Evolutionary conservation across 1,139 yeast species (phyloP), one percentile per base, ranked within the genome.

Genomic region (Nakaseomyces bracarensis): DNA sequence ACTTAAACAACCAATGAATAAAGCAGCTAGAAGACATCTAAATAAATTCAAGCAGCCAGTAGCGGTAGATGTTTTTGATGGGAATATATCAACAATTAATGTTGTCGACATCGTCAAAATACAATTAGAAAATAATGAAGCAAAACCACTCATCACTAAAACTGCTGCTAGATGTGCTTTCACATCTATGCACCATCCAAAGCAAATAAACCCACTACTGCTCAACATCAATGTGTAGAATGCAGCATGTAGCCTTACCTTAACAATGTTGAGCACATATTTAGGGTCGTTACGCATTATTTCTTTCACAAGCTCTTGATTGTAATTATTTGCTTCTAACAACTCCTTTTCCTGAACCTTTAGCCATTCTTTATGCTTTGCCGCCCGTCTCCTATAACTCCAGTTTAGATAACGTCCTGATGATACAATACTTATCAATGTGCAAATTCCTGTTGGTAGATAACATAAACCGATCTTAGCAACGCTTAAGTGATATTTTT

Each of bases 151-250:
- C 40, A 73, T 67, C 1, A 82, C 65, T 8, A 83, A 57, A 1
- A 84, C 74, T 0, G 75, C 75, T 0, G 79, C 74, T 28, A 79
- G 61, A 35, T 69, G 69, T 0, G 71, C 72, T 10, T 67, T 58
- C 20, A 68, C 55, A 35, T 74, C 66, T 4, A 83, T 51, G 40
- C 83, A 72, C 94, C 95, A 84, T 1, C 91, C 94, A 63, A 74
- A 83, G 0, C 75, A 61, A 1, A 77, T 48, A 3, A 72, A 59
- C 0, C 75, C 69, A 3, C 58, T 53, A n/a, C 69, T 50, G 18
- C 68, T 55, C 2, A 69, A 36, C 3, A 57, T 13, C 16, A 58
- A 48, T 3, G 77, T 71, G 20, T 65, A 48, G 1, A 67, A 60
- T 25, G 61, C 65, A 35, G 60, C 57, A 27, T 56, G 55, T 36